Base-by-base conservation (phyloP, 2,329 filamentous ascomycete species). In the Venturiaceae sp. region DNA sequence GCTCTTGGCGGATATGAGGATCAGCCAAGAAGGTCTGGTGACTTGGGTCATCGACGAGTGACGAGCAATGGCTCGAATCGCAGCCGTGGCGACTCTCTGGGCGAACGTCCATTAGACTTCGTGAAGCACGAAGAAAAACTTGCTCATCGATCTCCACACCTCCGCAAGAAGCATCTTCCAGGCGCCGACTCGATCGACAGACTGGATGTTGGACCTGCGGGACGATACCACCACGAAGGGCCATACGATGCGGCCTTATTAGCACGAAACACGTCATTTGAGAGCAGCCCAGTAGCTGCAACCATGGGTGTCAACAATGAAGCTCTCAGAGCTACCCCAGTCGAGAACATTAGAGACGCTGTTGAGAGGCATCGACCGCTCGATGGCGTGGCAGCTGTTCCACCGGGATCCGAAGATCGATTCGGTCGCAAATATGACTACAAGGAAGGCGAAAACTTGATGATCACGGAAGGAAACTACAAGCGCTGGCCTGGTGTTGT, bases 231-330 rank as follows among this genome's bases (percentile, higher is more conserved):
- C 71, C 92, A 97, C 66, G 89, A 87, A 63, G 92, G 92, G 0
- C 92, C 92, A 0, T 97, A 88, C 65, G 92, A 97, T 69, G 90
- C 92, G 9, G 87, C 89, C 2, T 78, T 90, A 56, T 77, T 86
- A 1, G 83, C 87, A 13, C 82, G 89, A 53, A 96, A 96, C 73
- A 77, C 74, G 3, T 78, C 83, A 65, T 78, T 76, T 64, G 75
- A 78, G 58, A 73, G 70, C 60, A 85, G 88, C 3, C 92, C 92
- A 0, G 74, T 96, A 7, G 90, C 87, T 30, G 92, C 92, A 2
- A 81, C 95, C 5, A 77, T 78, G 58, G 78, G 82, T 3, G 85
- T 84, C 44, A 96, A 94, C 71, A 77, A 79, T 57, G 88, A 90
- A 69, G 88, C 91, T 0, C 71, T 96, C 54, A 83, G 79, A 61